A percentile compares a stretch with the other conserved stretches of the same genome.
These are phyloP conservation scores for Phytophthora syringae DNA, from an alignment of 352 stramenopile genomes.

Conservation along the genomic window DNA sequence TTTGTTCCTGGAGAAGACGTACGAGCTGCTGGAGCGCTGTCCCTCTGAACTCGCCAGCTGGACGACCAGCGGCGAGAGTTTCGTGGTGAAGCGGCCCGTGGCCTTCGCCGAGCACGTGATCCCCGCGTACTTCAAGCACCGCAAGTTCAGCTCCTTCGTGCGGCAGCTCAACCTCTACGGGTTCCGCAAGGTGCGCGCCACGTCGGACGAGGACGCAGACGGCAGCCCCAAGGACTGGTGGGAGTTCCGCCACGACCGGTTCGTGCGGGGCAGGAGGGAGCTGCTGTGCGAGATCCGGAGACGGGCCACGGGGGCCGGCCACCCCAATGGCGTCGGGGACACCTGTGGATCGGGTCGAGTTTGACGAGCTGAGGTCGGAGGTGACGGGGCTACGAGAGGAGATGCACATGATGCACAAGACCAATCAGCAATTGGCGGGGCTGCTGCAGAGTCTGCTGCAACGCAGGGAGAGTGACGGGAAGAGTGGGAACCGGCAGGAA, in stretches of 20 bases:
- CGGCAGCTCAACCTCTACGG: conserved; percentile 94
- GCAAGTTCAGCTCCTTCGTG: conserved; percentile 93
- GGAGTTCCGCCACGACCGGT: conserved; percentile 90
- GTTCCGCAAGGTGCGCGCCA: conserved; percentile 81
- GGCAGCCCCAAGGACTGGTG: conserved; percentile 74
- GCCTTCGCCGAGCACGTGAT: conserved; percentile 89
- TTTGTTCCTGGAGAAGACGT: conserved; percentile 92
- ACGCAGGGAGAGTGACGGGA: conserved; percentile 32
- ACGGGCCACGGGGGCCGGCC: conserved; percentile 32
- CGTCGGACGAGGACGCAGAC: conserved; percentile 27
- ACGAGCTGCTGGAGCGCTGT: conserved; percentile 89
- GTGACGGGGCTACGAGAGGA: conserved; percentile 65
- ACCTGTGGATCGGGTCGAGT: conserved; percentile 65
- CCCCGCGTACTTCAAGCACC: conserved; percentile 93
- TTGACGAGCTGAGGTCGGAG: conserved; percentile 73
- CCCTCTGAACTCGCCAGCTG: conserved; percentile 76
- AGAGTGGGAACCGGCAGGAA: conserved; percentile 19
- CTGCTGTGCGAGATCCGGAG: conserved; percentile 83
- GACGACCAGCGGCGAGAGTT: conserved; percentile 79
- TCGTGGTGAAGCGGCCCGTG: conserved; percentile 89
- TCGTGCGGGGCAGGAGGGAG: conserved; percentile 68
- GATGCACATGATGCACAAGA: conserved; percentile 71
- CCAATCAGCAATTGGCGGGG: conserved; percentile 65
- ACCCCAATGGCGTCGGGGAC: conserved; percentile 29
- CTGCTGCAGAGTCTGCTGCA: conserved; percentile 64